phyloP scores from a whole-genome alignment of 176 grass and related monocot genomes.

The Carex parvula region DNA sequence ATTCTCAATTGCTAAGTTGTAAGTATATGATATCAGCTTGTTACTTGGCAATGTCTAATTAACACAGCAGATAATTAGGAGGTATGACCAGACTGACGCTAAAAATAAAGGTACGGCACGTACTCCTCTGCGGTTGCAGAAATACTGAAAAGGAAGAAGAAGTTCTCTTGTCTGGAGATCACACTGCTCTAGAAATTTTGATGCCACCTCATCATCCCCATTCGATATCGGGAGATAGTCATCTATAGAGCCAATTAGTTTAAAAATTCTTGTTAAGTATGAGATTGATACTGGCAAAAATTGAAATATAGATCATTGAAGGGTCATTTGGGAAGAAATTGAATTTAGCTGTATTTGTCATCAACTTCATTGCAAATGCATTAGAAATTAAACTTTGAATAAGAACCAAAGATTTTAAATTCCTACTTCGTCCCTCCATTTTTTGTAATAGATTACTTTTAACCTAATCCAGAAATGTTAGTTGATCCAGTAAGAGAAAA shows the following conservation, averaged over 20 bases:
- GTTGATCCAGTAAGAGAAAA: neutral
- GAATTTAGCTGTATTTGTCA: neutral
- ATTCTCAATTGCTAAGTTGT: neutral
- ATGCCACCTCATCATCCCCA: slow-evolving; percentile 44
- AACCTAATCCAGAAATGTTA: neutral
- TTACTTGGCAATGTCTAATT: neutral
- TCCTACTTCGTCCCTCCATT: neutral
- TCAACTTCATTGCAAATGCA: neutral
- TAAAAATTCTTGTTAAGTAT: neutral
- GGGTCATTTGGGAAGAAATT: neutral
- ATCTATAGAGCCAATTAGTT: slow-evolving; percentile 25
- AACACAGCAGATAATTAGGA: neutral
- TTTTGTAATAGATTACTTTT: neutral
- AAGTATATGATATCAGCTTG: neutral
- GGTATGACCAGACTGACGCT: neutral
- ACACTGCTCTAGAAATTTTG: slow-evolving; percentile 34
- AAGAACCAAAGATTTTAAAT: neutral
- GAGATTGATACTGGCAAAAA: neutral
- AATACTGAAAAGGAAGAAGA: slow-evolving; percentile 68
- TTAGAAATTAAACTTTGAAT: neutral
- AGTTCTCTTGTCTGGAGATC: slow-evolving; percentile 62
- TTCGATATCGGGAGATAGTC: slow-evolving; percentile 51
- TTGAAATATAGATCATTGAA: neutral
- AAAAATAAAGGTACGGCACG: neutral
- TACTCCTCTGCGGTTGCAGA: slow-evolving; percentile 76